A percentile compares a stretch with the other conserved stretches of the same genome.
These are phyloP conservation scores for Toxicodendron radicans DNA, from an alignment of 345 rosid genomes.

Conservation along the genomic window DNA sequence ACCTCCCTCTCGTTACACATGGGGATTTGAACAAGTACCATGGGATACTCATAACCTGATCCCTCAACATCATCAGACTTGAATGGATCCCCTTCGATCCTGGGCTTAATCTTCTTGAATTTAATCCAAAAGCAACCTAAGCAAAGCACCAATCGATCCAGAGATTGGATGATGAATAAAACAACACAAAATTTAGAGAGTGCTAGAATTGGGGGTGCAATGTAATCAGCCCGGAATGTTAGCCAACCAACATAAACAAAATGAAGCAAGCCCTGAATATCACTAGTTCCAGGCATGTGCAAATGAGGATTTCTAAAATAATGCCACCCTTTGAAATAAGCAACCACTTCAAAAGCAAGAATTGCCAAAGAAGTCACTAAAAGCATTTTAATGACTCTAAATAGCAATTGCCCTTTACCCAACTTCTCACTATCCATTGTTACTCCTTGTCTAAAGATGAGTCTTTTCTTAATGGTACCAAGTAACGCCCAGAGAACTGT, in stretches of 20 bases:
- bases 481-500: constrained; percentile 76
- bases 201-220: constrained; percentile 62
- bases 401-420: constrained; percentile 65
- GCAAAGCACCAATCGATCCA: constrained; percentile 69
- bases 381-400: constrained; percentile 53
- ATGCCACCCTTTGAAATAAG: constrained; percentile 79
- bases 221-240: constrained; percentile 56
- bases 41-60: constrained; percentile 53
- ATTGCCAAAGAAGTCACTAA: constrained; percentile 46
- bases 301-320: constrained; percentile 61
- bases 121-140: constrained; percentile 87
- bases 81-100: constrained; percentile 54
- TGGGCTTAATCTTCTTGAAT: constrained; percentile 65
- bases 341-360: constrained; percentile 67
- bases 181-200: constrained; percentile 70
- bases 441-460: constrained; percentile 61
- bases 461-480: constrained; percentile 68
- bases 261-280: constrained; percentile 66
- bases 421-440: constrained; percentile 53
- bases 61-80: constrained; percentile 56
- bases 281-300: constrained; percentile 59
- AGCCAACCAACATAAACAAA: constrained; percentile 65
- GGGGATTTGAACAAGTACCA: constrained; percentile 90
- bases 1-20: constrained; percentile 89
- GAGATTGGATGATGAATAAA: constrained; percentile 72